phyloP scores from a whole-genome alignment of 768 basidiomycete genomes.

The Cystoderma amianthinum region DNA sequence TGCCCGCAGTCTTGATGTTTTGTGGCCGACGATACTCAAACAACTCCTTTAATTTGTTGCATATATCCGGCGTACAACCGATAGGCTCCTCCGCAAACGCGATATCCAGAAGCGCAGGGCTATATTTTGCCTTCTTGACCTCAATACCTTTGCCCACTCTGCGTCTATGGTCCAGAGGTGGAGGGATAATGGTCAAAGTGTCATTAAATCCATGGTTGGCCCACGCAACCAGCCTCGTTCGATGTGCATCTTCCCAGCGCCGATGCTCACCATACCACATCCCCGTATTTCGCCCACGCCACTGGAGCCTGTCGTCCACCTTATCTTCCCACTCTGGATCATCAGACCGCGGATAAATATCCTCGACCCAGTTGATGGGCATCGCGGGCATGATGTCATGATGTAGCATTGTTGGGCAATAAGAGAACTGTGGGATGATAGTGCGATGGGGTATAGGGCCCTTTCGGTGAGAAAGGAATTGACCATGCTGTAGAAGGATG shows the following conservation, averaged over 20 bases:
- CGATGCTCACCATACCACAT: slow-evolving; percentile 33
- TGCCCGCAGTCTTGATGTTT: slow-evolving; percentile 24
- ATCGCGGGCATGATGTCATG: slow-evolving; percentile 43
- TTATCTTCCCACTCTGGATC: slow-evolving; percentile 59
- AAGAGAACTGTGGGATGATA: slow-evolving; percentile 46
- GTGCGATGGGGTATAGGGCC: slow-evolving; percentile 36
- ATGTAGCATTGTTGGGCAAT: slow-evolving; percentile 39
- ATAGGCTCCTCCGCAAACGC: slow-evolving; percentile 38
- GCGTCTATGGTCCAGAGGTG: slow-evolving; percentile 11
- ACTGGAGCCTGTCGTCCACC: slow-evolving; percentile 47
- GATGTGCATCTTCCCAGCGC: slow-evolving; percentile 40
- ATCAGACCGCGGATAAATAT: slow-evolving; percentile 22
- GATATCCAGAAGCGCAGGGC: slow-evolving; percentile 47
- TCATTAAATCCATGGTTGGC: slow-evolving; percentile 17
- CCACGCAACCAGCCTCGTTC: slow-evolving; percentile 33
- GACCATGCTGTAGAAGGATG: slow-evolving; percentile 34
- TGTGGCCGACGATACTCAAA: slow-evolving; percentile 43
- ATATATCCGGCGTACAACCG: slow-evolving; percentile 32
- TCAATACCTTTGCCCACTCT: slow-evolving; percentile 25
- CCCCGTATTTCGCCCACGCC: slow-evolving; percentile 73
- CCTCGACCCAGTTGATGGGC: slow-evolving; percentile 36
- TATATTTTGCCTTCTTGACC: slow-evolving; percentile 22
- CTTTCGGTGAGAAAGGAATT: slow-evolving; percentile 38
- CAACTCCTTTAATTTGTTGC: slow-evolving; percentile 29
- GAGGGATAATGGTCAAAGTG: slow-evolving; percentile 25